Base-by-base conservation (phyloP, 78 protist genomes). In the Dictyostelium capitatum region DNA sequence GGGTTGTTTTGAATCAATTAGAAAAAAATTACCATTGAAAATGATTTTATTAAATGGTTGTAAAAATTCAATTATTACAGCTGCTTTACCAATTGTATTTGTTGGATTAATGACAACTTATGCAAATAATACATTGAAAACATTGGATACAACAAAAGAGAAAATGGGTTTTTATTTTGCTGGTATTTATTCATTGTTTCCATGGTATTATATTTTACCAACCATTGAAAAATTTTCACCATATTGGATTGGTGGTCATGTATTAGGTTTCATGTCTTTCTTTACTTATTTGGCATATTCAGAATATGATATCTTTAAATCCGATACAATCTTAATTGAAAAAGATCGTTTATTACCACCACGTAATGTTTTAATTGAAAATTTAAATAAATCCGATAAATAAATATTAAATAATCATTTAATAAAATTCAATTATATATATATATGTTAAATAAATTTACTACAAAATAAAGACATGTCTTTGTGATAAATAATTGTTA, bases 191-290 rank as follows among this genome's bases (percentile, higher is more conserved):
- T 65, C 95, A 20, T 70, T 90, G 23, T 82, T 70, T 59, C 97
- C 95, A 30, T 80, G 90, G 87, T 83, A 74, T n/a, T 78, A 51
- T 62, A 41, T 83, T 17, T 17, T 91, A 64, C 96, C 94, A 3
- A 46, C 57, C 25, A 84, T 95, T n/a, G 97, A 95, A 84, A 56
- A 54, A 14, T 80, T 89, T 32, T 75, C 97, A 41, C 97, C 97
- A 0, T 70, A 65, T 67, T 95, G 97, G 97, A 83, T 95, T 72
- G 97, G 97, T 78, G 97, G 97, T 28, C 97, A 95, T 73, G 96
- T 95, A 51, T 81, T 95, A 15, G 97, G 97, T 59, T 95, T 95
- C 77, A 67, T 79, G 81, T 95, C 97, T 80, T 95, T 95, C 95
- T 95, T 95, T 82, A 17, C 82, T 3, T 95, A 90, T 74, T 57